These are phyloP conservation scores for Fusarium napiforme DNA, from an alignment of 2,329 filamentous ascomycete genomes.

Conservation along the genomic window DNA sequence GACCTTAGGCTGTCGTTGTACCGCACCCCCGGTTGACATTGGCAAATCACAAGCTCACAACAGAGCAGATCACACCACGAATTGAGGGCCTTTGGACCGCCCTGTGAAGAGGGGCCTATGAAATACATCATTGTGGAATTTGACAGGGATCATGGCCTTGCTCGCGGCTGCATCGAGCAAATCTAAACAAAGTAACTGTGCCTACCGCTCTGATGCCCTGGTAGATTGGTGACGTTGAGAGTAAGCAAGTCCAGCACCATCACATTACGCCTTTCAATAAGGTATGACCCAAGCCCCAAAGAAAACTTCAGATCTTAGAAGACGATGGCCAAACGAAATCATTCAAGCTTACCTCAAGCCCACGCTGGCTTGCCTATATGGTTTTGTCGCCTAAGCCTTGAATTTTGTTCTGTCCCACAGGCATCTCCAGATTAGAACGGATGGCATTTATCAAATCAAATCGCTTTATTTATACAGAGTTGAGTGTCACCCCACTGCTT, in stretches of 20 bases:
- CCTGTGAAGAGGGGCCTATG: conserved; percentile 27
- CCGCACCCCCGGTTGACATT: conserved; percentile 25
- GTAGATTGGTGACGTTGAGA: conserved; percentile 22
- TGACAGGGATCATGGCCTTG: conserved; percentile 33
- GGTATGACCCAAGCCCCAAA: background rate
- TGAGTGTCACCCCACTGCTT: conserved; percentile 39
- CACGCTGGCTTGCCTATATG: background rate
- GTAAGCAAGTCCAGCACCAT: conserved; percentile 14
- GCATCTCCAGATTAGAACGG: background rate
- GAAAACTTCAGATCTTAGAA: background rate
- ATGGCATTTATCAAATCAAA: conserved; percentile 42
- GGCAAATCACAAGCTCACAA: conserved; percentile 39
- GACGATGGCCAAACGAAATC: background rate
- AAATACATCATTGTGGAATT: conserved; percentile 34
- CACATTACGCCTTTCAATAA: conserved; percentile 3
- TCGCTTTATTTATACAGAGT: conserved; percentile 47
- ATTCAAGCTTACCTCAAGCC: background rate
- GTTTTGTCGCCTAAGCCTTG: background rate
- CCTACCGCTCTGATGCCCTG: background rate
- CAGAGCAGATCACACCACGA: conserved; percentile 42
- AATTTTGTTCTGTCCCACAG: background rate
- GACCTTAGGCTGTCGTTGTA: conserved; percentile 16
- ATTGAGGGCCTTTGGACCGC: conserved; percentile 25
- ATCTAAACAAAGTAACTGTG: conserved; percentile 10
- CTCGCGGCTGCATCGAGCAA: conserved; percentile 23